A percentile compares a stretch with the other conserved stretches of the same genome.
phyloP scores from a whole-genome alignment of 2,329 filamentous ascomycete species.

The Aspergillus costaricaensis region DNA sequence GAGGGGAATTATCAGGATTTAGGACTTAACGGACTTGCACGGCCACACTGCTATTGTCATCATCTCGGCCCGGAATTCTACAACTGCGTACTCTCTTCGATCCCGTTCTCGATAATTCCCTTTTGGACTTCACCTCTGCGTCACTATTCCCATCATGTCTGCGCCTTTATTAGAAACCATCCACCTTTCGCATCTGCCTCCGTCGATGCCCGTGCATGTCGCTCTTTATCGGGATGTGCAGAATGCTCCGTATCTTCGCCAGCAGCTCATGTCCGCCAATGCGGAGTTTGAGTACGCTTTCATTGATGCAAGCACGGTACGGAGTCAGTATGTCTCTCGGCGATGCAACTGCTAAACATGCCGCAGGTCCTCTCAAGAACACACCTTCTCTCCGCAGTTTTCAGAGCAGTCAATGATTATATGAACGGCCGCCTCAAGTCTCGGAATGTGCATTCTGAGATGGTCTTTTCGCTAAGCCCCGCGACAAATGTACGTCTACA shows the following conservation, averaged over 20 bases:
- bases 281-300: slow-evolving; percentile 89
- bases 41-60: not conserved
- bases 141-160: slow-evolving; percentile 24
- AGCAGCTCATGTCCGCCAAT: slow-evolving; percentile 84
- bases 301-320: slow-evolving; percentile 78
- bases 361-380: slow-evolving; percentile 67
- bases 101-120: not conserved
- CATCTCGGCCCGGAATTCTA: not conserved
- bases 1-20: slow-evolving; percentile 13
- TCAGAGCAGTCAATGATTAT: slow-evolving; percentile 71
- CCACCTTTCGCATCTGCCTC: slow-evolving; percentile 72
- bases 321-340: slow-evolving; percentile 22
- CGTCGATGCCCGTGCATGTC: slow-evolving; percentile 67
- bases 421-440: slow-evolving; percentile 67
- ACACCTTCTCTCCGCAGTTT: slow-evolving; percentile 74
- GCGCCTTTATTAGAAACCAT: slow-evolving; percentile 61
- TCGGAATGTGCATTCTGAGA: slow-evolving; percentile 85
- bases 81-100: not conserved
- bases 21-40: slow-evolving; percentile 7
- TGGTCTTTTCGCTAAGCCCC: slow-evolving; percentile 75
- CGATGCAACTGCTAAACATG: not conserved
- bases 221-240: slow-evolving; percentile 73
- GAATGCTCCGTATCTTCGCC: slow-evolving; percentile 76
- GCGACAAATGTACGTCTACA: slow-evolving; percentile 72
- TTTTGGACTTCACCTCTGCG: not conserved